Percentiles rank a stretch among this genome's conserved stretches.
Conservation (phyloP, 345 rosid genomes). For the Trapa bicornis region DNA sequence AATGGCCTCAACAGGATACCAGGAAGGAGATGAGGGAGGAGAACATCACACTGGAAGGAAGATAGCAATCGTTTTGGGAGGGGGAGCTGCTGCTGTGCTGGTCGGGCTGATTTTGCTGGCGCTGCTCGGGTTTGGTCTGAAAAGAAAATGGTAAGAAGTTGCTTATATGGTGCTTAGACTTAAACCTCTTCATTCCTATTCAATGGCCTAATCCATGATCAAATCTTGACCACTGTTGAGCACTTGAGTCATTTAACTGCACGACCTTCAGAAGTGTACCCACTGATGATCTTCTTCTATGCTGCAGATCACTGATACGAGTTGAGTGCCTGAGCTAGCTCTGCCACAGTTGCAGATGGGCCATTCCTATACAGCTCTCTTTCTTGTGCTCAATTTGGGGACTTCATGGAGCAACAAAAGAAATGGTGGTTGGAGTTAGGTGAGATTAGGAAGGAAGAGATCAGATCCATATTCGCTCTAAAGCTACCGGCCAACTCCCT, state of each 20-base stretch:
- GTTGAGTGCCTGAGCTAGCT: not conserved
- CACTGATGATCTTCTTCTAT: not conserved
- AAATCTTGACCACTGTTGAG: not conserved
- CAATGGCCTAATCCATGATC: not conserved
- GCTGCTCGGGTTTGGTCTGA: conserved; percentile 23
- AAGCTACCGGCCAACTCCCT: too few relatives aligned
- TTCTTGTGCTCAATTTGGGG: not conserved
- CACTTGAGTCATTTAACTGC: not conserved
- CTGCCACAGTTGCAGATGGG: not conserved
- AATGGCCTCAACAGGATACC: not conserved
- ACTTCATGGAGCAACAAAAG: not conserved
- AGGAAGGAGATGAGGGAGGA: not conserved
- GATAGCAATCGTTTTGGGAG: conserved; percentile 64
- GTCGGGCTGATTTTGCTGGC: conserved; percentile 23
- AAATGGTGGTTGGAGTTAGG: not conserved
- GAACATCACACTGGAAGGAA: conserved; percentile 18
- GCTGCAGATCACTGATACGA: conserved; percentile 8
- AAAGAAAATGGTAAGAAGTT: conserved; percentile 31
- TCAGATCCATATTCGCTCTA: too few relatives aligned
- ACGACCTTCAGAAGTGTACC: not conserved
- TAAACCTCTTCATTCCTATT: not conserved
- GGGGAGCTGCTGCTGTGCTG: conserved; percentile 30
- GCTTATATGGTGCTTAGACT: too few relatives aligned
- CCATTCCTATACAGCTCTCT: not conserved
- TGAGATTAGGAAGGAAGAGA: not conserved